A percentile compares a stretch with the other conserved stretches of the same genome.
These are phyloP conservation scores for Sporodiniella umbellata DNA, from an alignment of 371 early-diverging fungal species.

Conservation along the genomic window DNA sequence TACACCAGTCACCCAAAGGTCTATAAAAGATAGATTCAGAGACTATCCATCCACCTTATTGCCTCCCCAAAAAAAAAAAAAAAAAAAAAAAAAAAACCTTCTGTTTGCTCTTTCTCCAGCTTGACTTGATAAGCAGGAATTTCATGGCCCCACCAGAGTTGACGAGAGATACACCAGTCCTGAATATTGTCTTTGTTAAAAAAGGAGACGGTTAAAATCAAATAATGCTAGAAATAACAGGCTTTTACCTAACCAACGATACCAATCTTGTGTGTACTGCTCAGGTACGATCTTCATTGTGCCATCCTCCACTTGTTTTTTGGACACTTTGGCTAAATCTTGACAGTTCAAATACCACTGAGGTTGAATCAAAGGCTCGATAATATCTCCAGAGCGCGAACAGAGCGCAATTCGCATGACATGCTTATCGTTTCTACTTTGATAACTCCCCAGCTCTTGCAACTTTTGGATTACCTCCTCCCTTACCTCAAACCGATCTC, in stretches of 20 bases:
- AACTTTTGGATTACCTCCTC: conserved; percentile 67
- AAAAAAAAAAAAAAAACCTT: too few relatives aligned
- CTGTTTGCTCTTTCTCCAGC: too few relatives aligned
- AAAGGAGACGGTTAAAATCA: not conserved
- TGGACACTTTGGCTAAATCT: conserved; percentile 73
- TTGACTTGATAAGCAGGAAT: conserved; percentile 95
- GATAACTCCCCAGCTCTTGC: conserved; percentile 61
- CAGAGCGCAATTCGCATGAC: conserved; percentile 84
- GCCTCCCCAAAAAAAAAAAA: too few relatives aligned
- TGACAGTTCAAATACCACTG: conserved; percentile 97
- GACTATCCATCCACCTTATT: too few relatives aligned
- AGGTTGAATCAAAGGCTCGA: conserved; percentile 96
- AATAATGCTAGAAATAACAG: too few relatives aligned
- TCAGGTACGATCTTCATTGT: conserved; percentile 79
- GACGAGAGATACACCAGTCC: conserved; percentile 99
- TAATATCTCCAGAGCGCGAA: conserved; percentile 94
- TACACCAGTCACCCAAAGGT: conserved; percentile 72
- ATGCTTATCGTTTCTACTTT: conserved; percentile 76
- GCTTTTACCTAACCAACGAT: conserved; percentile 90
- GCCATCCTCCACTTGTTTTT: conserved; percentile 69
- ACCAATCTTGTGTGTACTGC: conserved; percentile 86
- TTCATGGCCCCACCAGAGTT: conserved; percentile 99
- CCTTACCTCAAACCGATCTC: conserved; percentile 84
- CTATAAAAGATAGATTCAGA: not conserved
- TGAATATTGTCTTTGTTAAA: conserved; percentile 70